Evolutionary conservation across 2,329 filamentous ascomycete genomes (phyloP).

Genomic region (Monilinia laxa): DNA sequence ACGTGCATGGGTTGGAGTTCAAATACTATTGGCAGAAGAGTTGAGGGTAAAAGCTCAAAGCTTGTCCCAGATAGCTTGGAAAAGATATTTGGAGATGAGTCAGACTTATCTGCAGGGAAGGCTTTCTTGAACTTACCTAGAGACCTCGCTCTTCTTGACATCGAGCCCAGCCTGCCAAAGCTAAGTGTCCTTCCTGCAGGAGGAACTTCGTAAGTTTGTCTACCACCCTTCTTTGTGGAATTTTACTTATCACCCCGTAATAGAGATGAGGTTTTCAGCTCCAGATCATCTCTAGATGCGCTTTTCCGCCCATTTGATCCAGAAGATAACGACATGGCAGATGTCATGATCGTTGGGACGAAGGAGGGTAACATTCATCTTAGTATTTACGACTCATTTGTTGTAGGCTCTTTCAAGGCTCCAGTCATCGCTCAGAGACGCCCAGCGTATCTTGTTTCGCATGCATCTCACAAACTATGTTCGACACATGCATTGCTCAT

Average conservation of each 20-base stretch:
- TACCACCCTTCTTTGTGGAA: neutral
- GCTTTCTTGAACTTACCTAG: conserved; percentile 58
- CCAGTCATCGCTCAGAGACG: conserved; percentile 40
- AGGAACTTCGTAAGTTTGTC: conserved; percentile 56
- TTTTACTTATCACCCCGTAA: conserved; percentile 8
- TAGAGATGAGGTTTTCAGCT: conserved; percentile 42
- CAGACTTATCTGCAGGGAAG: conserved; percentile 25
- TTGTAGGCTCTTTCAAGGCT: conserved; percentile 65
- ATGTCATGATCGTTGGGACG: conserved; percentile 74
- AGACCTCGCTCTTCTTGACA: conserved; percentile 71
- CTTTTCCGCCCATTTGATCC: conserved; percentile 46
- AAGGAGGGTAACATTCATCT: conserved; percentile 70
- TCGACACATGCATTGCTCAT: conserved; percentile 76
- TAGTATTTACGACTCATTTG: conserved; percentile 82
- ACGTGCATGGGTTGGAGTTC: conserved; percentile 46
- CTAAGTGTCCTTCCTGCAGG: conserved; percentile 69
- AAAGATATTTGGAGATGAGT: conserved; percentile 27
- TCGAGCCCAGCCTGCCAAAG: conserved; percentile 73
- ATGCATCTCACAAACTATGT: conserved; percentile 70
- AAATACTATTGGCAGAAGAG: conserved; percentile 33
- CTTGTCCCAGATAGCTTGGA: conserved; percentile 30
- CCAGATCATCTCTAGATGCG: conserved; percentile 40
- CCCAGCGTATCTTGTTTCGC: conserved; percentile 47
- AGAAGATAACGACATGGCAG: conserved; percentile 70
- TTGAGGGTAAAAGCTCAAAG: conserved; percentile 24